Evolutionary conservation across 257 asterid species (phyloP).

Genomic region (Nicotiana undulata): DNA sequence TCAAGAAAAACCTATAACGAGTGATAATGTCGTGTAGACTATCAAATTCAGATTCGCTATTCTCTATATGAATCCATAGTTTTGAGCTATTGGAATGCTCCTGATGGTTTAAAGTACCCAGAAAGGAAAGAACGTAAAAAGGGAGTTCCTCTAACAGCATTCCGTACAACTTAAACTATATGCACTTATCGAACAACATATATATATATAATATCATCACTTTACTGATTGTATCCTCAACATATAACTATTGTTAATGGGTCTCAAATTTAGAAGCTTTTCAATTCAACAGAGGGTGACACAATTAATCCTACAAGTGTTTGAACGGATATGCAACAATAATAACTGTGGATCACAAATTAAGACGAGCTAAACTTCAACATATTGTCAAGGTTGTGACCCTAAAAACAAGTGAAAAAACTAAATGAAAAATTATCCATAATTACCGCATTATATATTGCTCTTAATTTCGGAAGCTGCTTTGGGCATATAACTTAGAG

Average conservation of each 20-base stretch:
- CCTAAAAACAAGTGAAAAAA: neutral
- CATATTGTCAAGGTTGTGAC: too few species aligned
- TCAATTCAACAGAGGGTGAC: too few species aligned
- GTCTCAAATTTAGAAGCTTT: too few species aligned
- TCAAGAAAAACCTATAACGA: too few species aligned
- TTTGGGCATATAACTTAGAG: slow-evolving; percentile 89
- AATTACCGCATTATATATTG: slow-evolving; percentile 73
- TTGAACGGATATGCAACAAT: too few species aligned
- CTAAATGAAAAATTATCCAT: slow-evolving; percentile 4
- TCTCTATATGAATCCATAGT: too few species aligned
- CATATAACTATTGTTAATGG: neutral
- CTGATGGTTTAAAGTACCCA: neutral
- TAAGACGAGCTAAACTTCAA: too few species aligned
- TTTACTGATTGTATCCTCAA: neutral
- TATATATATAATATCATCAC: neutral
- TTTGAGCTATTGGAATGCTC: too few species aligned
- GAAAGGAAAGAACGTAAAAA: neutral
- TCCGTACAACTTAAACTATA: neutral
- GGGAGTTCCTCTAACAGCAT: neutral
- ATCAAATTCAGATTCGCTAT: too few species aligned
- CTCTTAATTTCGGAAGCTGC: slow-evolving; percentile 79
- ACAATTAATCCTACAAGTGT: too few species aligned
- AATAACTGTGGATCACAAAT: too few species aligned
- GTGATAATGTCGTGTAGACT: too few species aligned
- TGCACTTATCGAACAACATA: neutral